phyloP scores from a whole-genome alignment of 1,284 basidiomycete genomes.

The Hypsizygus ulmarius region DNA sequence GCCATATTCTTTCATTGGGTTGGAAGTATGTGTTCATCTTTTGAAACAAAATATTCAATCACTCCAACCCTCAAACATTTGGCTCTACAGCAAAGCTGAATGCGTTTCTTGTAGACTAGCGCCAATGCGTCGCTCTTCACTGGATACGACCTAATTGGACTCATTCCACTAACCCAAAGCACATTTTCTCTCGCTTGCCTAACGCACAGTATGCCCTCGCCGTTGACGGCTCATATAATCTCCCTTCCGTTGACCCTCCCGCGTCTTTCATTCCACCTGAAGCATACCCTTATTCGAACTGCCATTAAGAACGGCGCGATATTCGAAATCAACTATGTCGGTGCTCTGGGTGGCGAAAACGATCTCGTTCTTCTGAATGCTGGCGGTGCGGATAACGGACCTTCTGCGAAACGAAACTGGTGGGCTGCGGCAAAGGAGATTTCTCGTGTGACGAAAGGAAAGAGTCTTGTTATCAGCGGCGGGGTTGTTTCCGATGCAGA shows the following conservation, averaged over 20 bases:
- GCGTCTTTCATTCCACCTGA: conserved; percentile 77
- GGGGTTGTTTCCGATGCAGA: conserved; percentile 57
- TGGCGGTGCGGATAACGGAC: conserved; percentile 50
- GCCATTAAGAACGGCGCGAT: conserved; percentile 81
- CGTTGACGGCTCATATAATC: conserved; percentile 80
- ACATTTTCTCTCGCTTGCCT: conserved; percentile 80
- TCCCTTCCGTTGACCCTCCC: conserved; percentile 77
- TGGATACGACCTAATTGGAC: conserved; percentile 74
- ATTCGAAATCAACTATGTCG: conserved; percentile 79
- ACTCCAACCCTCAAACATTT: too few relatives aligned
- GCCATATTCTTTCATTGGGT: background rate
- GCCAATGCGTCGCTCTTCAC: conserved; percentile 54
- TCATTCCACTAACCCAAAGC: conserved; percentile 67
- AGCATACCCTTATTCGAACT: conserved; percentile 77
- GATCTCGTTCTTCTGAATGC: conserved; percentile 44
- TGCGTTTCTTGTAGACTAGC: conserved; percentile 46
- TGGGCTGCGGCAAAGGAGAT: conserved; percentile 77
- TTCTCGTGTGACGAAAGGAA: conserved; percentile 73
- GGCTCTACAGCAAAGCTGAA: background rate
- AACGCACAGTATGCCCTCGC: conserved; percentile 76
- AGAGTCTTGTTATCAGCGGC: conserved; percentile 65
- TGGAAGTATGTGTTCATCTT: too few relatives aligned
- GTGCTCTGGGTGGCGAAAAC: conserved; percentile 62
- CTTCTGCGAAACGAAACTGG: conserved; percentile 70
- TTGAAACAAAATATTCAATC: too few relatives aligned